Conservation (phyloP, 768 basidiomycete genomes). For the Exidia glandulosa region DNA sequence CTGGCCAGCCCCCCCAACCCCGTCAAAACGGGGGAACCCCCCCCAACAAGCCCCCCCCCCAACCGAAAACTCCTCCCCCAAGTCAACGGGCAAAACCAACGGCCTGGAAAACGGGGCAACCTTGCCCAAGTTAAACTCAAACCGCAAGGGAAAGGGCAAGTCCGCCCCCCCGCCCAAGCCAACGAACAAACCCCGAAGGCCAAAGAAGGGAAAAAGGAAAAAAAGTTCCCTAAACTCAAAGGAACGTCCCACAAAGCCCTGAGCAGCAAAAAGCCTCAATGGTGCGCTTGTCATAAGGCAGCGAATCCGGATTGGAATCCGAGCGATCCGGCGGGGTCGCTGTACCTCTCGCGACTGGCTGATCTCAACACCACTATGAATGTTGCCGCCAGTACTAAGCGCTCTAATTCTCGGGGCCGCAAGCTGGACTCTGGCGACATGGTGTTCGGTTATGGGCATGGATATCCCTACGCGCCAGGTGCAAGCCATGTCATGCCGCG, state of each 20-base stretch:
- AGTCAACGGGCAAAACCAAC: conserved; percentile 94
- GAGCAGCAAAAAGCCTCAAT: too few species aligned
- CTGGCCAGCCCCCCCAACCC: conserved; percentile 88
- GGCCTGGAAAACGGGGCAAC: conserved; percentile 95
- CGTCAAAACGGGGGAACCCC: conserved; percentile 84
- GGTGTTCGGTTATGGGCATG: neutral
- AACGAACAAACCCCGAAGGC: conserved; percentile 63
- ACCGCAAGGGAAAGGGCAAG: conserved; percentile 82
- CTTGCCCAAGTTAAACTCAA: conserved; percentile 99
- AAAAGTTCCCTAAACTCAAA: conserved; percentile 95
- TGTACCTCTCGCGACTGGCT: conserved; percentile 80
- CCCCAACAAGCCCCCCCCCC: conserved; percentile 79
- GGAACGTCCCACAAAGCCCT: too few species aligned
- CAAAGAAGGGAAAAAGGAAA: conserved; percentile 97
- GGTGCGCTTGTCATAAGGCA: conserved; percentile 39
- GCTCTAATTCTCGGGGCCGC: neutral
- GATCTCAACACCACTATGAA: conserved; percentile 33
- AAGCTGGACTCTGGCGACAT: neutral
- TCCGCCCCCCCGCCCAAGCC: conserved; percentile 73
- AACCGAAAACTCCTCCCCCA: conserved; percentile 97
- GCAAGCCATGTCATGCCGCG: conserved; percentile 16
- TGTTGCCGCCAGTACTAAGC: neutral
- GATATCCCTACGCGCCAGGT: conserved; percentile 1
- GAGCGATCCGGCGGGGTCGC: conserved; percentile 77
- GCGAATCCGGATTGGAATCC: conserved; percentile 96